Conservation (phyloP, 345 rosid species). For the Microcos paniculata region DNA sequence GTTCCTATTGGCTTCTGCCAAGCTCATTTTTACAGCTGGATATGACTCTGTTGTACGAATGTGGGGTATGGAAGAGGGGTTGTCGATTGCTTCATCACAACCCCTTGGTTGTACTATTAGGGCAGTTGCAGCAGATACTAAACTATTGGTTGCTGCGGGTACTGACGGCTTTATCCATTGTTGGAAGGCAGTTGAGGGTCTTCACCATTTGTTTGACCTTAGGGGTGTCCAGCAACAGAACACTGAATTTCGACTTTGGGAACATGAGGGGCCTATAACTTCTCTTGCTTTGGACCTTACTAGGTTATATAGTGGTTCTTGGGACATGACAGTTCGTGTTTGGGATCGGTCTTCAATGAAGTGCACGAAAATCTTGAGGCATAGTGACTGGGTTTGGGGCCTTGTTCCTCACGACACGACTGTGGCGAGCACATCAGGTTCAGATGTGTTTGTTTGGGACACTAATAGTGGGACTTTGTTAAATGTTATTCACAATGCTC, state of each 20-base stretch:
- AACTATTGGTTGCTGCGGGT: slow-evolving; percentile 83
- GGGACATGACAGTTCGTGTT: slow-evolving; percentile 93
- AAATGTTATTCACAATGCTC: slow-evolving; percentile 55
- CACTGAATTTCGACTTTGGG: slow-evolving; percentile 73
- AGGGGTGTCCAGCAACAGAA: slow-evolving; percentile 45
- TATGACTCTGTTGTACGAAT: slow-evolving; percentile 78
- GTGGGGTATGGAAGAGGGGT: slow-evolving; percentile 92
- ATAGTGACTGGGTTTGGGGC: slow-evolving; percentile 90
- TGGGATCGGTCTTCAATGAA: slow-evolving; percentile 79
- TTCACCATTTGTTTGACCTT: slow-evolving; percentile 65
- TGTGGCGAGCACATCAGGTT: slow-evolving; percentile 63
- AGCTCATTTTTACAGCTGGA: slow-evolving; percentile 82
- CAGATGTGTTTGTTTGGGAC: slow-evolving; percentile 87
- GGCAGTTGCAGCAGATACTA: slow-evolving; percentile 73
- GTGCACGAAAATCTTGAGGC: slow-evolving; percentile 69
- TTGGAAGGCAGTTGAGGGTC: slow-evolving; percentile 75
- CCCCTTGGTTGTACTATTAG: slow-evolving; percentile 90
- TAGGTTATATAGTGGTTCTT: slow-evolving; percentile 79
- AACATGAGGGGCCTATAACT: slow-evolving; percentile 84
- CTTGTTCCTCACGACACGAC: slow-evolving; percentile 72
- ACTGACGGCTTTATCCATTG: slow-evolving; percentile 90
- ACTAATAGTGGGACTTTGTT: slow-evolving; percentile 46
- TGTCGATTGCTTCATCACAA: slow-evolving; percentile 61
- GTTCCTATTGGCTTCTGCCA: slow-evolving; percentile 71
- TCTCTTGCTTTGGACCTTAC: slow-evolving; percentile 69